phyloP scores from a whole-genome alignment of 1,284 basidiomycete species.

The Cerrena zonata region DNA sequence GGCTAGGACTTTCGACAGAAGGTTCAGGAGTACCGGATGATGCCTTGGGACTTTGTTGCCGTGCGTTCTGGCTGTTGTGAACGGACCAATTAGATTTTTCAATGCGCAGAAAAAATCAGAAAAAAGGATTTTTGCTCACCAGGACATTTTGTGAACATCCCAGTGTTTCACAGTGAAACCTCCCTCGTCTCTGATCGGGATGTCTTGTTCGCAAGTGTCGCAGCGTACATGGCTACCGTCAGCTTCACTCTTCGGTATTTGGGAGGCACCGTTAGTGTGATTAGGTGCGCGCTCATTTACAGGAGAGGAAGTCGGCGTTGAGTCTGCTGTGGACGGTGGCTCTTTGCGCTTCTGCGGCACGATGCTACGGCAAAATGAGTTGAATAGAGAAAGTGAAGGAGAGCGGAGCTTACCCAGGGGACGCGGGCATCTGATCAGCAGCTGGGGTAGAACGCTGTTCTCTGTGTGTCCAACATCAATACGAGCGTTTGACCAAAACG shows the following conservation, averaged over 20 bases:
- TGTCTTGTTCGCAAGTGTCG: conserved; percentile 50
- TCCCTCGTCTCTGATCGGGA: conserved; percentile 63
- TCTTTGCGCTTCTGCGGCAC: conserved; percentile 40
- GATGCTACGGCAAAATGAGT: conserved; percentile 14
- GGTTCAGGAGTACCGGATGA: conserved; percentile 18
- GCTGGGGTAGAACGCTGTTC: neutral
- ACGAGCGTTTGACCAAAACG: conserved; percentile 1
- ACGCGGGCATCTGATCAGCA: conserved; percentile 14
- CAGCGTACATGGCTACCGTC: conserved; percentile 60
- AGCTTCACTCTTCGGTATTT: conserved; percentile 38
- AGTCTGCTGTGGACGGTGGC: conserved; percentile 23
- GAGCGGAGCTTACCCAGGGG: conserved; percentile 20
- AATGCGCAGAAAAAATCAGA: too few relatives aligned
- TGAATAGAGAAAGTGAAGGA: too few relatives aligned
- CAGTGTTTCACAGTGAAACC: conserved; percentile 62
- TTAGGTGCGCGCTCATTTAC: conserved; percentile 15
- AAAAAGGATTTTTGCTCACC: conserved; percentile 32
- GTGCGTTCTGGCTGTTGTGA: conserved; percentile 19
- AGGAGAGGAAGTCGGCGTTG: conserved; percentile 11
- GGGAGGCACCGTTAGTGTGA: conserved; percentile 6
- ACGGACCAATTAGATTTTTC: conserved; percentile 17
- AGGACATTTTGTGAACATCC: conserved; percentile 58
- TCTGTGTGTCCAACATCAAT: neutral
- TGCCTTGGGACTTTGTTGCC: conserved; percentile 16
- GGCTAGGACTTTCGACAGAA: conserved; percentile 16